Percentiles rank a stretch among this genome's conserved stretches.
These are phyloP conservation scores for Cyberlindnera lachancei DNA, from an alignment of 805 yeast genomes.

Conservation along the genomic window DNA sequence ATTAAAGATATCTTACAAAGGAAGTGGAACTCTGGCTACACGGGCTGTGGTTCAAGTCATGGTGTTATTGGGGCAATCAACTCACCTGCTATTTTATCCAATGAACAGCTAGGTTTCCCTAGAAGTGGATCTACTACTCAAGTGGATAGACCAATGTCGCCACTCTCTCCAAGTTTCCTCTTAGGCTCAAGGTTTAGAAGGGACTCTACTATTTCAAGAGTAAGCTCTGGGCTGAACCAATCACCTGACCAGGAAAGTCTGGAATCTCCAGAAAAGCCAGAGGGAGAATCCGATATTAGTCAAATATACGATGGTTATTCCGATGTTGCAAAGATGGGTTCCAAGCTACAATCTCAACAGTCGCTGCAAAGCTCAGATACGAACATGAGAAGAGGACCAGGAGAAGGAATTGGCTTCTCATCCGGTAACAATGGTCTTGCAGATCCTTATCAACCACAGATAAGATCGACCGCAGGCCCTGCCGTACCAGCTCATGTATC, in stretches of 20 bases:
- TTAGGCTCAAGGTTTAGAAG: constrained; percentile 28
- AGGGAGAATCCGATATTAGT: constrained; percentile 24
- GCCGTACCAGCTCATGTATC: background rate
- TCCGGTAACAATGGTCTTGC: constrained; percentile 6
- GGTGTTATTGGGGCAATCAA: constrained; percentile 54
- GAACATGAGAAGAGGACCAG: constrained; percentile 1
- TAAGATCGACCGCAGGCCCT: background rate
- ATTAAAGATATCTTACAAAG: constrained; percentile 48
- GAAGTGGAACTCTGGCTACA: constrained; percentile 54
- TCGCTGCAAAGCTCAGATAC: background rate
- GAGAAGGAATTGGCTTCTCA: constrained; percentile 10
- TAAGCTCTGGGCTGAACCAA: constrained; percentile 13
- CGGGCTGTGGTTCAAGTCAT: constrained; percentile 68
- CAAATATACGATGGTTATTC: constrained; percentile 28
- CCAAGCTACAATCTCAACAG: background rate
- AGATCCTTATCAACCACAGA: constrained; percentile 8
- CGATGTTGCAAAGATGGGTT: constrained; percentile 15
- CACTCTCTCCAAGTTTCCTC: constrained; percentile 29
- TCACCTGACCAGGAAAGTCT: constrained; percentile 11
- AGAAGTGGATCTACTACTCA: constrained; percentile 9
- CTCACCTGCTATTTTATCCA: constrained; percentile 37
- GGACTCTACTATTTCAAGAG: constrained; percentile 17
- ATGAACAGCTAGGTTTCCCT: constrained; percentile 24
- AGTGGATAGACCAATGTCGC: constrained; percentile 23
- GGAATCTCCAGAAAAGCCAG: constrained; percentile 10